Percentiles rank a stretch among this genome's conserved stretches.
These are phyloP conservation scores for Cystobasidiaceae sp. DNA, from an alignment of 1,284 basidiomycete genomes.

Conservation along the genomic window DNA sequence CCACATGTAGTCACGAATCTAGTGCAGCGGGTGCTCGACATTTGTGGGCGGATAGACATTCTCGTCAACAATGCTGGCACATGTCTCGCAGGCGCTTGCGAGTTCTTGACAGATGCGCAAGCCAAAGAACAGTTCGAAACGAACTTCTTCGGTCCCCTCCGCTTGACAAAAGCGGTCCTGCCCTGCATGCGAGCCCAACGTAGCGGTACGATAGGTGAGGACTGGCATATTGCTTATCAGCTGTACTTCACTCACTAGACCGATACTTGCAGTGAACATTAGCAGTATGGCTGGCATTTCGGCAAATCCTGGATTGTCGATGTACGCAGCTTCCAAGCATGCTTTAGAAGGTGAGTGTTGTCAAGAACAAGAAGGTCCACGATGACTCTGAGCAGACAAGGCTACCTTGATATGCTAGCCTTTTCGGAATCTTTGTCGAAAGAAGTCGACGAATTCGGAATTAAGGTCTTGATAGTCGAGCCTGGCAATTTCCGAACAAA, in stretches of 20 bases:
- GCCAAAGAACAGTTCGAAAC: conserved; percentile 14
- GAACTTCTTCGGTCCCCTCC: conserved; percentile 10
- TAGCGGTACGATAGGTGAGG: conserved; percentile 6
- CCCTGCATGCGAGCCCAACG: neutral
- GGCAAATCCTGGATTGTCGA: neutral
- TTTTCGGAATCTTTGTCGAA: neutral
- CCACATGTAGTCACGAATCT: neutral
- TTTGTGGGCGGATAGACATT: conserved; percentile 1
- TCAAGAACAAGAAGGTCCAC: too few relatives aligned
- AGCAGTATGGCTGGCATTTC: conserved; percentile 18
- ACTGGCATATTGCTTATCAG: neutral
- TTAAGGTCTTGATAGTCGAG: conserved; percentile 2
- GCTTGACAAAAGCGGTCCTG: neutral
- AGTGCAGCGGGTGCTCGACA: neutral
- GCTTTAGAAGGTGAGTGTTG: conserved; percentile 4
- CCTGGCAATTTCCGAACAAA: conserved; percentile 19
- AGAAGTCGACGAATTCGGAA: neutral
- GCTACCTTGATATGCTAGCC: neutral
- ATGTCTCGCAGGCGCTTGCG: conserved; percentile 5
- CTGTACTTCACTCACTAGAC: neutral
- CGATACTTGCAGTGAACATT: neutral
- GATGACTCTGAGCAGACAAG: neutral
- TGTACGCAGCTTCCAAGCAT: conserved; percentile 18
- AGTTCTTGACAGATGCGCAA: conserved; percentile 2
- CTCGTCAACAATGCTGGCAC: conserved; percentile 17